Evolutionary conservation across 176 grass and related monocot genomes (phyloP), one percentile per base, ranked within the genome.

Genomic region (Secale cereale): DNA sequence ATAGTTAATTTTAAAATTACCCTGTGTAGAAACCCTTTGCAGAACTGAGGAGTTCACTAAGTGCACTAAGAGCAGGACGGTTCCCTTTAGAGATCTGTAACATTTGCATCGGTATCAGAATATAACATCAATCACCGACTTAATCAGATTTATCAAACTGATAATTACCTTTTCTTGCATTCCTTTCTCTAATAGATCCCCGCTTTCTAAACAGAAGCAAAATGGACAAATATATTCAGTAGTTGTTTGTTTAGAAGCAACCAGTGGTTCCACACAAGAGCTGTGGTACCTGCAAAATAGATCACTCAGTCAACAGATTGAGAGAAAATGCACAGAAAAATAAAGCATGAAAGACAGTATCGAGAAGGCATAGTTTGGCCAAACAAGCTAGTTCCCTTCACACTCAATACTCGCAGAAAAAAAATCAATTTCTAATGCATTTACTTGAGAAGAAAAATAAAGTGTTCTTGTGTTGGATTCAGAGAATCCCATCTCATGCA

Each of bases 151-250:
- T 74, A 76, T 37, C 10, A 90, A 88, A 83, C 50, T 74, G 65
- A 72, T 63, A 84, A 48, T 87, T 94, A 98, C 95, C 88, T 81
- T 86, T 66, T 88, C 72, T 78, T 85, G 78, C 76, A 69, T 78
- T 91, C 66, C 77, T 82, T 70, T 94, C 77, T 80, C 59, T 80
- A 87, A 86, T 81, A 52, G 26, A 90, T 89, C 65, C 78, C 88
- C 92, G 60, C 66, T 95, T 90, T 95, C 86, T 76, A 98, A 71
- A 84, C 33, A 89, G 50, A 85, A 82, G 82, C 95, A 98, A 77
- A 93, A 90, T 9, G 85, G 68, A 83, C 91, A 98, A 25, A 81
- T 77, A 36, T 81, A 84, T 84, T 85, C 87, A 78, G 66, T 78
- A 41, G 32, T 65, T 56, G 39, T 59, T 72, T 80, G 79, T 62